Base-by-base conservation (phyloP, 129 eudicot genomes). In the Logfia minima region DNA sequence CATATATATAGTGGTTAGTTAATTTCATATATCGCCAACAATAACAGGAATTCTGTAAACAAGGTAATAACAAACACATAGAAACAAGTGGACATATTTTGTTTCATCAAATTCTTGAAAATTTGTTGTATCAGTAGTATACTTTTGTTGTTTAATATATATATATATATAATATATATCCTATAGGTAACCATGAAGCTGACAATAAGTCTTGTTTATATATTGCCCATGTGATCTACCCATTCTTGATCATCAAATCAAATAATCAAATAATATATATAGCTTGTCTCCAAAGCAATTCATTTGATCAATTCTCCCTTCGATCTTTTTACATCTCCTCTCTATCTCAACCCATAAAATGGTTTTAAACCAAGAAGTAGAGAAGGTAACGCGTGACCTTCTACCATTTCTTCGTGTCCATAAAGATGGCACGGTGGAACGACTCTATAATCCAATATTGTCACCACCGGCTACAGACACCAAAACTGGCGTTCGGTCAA, bases 351-450 rank as follows among this genome's bases (percentile, higher is more conserved):
- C 34, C 28, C 51, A 37, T 18, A 72, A 80, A 65, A 80, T 80
- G 83, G 51, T 26, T 64, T 32, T 55, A 22, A 41, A 71, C 14
- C 60, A 71, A 23, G 23, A 73, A 72, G 35, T 0, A 31, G 13
- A 18, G 0, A 32, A 72, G n/a, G 34, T 64, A 64, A 14, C 60
- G 35, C 17, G 21, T 9, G 83, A 79, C 22, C 74, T 72, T 53
- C 51, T 79, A 14, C 83, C 83, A 9, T 72, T 79, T 68, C 68
- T 83, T 22, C 77, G 86, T 10, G 77, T 68, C 70, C 71, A 17
- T 18, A 78, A 73, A 8, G 82, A 84, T 22, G 96, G 96, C 58
- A 76, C 58, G 31, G 87, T 86, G 66, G 92, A 90, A 22, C 83
- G 96, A 17, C 71, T 88, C 35, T 59, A 74, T 5, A 75, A 72